These are phyloP conservation scores for Cymodocea nodosa DNA, from an alignment of 116 monocot genomes.

Conservation along the genomic window DNA sequence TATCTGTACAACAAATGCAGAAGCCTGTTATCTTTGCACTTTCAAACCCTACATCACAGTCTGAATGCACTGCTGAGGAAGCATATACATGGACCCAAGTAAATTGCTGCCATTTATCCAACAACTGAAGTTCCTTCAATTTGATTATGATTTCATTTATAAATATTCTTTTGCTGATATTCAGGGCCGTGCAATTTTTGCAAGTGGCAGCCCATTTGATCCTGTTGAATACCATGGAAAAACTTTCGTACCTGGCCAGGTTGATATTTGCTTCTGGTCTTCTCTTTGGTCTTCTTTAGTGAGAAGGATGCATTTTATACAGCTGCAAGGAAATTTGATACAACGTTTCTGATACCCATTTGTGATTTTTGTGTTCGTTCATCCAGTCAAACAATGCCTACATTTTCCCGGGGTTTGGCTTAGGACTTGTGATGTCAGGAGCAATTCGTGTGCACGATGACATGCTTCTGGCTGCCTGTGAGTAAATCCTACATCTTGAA, in stretches of 20 bases:
- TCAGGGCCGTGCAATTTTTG: slow-evolving; percentile 90
- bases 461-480: slow-evolving; percentile 89
- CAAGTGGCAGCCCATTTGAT: slow-evolving; percentile 92
- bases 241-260: slow-evolving; percentile 67
- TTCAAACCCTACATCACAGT: slow-evolving; percentile 86
- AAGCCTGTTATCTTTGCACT: slow-evolving; percentile 80
- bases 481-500: slow-evolving; percentile 10
- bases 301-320: no score
- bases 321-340: no score
- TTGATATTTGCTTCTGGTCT: slow-evolving; percentile 4
- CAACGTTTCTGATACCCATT: no score
- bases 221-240: slow-evolving; percentile 72
- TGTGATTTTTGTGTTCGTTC: not conserved
- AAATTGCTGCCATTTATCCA: not conserved
- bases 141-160: not conserved
- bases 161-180: not conserved
- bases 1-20: slow-evolving; percentile 22
- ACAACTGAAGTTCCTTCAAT: not conserved
- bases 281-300: no score
- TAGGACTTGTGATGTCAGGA: slow-evolving; percentile 78
- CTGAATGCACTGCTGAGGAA: slow-evolving; percentile 91
- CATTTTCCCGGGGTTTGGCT: slow-evolving; percentile 83
- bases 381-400: slow-evolving; percentile 86
- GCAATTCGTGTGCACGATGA: slow-evolving; percentile 85
- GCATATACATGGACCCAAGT: slow-evolving; percentile 87